Evolutionary conservation across 768 basidiomycete species (phyloP).

Genomic region (Auricularia heimuer): DNA sequence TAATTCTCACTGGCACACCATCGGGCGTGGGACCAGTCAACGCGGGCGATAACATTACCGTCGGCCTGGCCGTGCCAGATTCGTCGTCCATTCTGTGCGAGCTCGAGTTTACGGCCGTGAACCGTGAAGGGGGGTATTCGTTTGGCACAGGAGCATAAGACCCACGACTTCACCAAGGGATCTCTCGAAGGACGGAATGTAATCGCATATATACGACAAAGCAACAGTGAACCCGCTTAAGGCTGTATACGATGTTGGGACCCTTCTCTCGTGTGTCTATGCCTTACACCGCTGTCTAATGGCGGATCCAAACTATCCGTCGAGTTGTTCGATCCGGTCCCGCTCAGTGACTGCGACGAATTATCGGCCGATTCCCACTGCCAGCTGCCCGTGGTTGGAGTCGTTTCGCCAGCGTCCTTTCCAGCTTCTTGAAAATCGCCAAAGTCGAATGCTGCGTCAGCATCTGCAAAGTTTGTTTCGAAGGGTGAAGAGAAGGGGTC

Average conservation of each 20-base stretch:
- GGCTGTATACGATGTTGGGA: background rate
- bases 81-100: slow-evolving; percentile 46
- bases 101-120: slow-evolving; percentile 55
- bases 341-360: slow-evolving; percentile 7
- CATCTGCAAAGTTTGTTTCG: slow-evolving; percentile 47
- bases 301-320: background rate
- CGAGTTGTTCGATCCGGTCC: background rate
- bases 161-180: background rate
- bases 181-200: background rate
- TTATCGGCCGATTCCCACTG: background rate
- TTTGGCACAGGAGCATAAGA: slow-evolving; percentile 23
- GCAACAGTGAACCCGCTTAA: background rate
- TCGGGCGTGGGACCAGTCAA: slow-evolving; percentile 74
- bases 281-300: background rate
- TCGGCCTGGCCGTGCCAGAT: slow-evolving; percentile 47
- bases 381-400: slow-evolving; percentile 63
- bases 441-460: slow-evolving; percentile 62
- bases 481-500: slow-evolving; percentile 46
- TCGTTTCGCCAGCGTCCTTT: slow-evolving; percentile 36
- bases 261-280: background rate
- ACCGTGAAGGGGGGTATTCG: slow-evolving; percentile 60
- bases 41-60: slow-evolving; percentile 72
- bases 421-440: slow-evolving; percentile 64
- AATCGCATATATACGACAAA: background rate
- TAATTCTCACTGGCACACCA: slow-evolving; percentile 89